Percentiles rank a stretch among this genome's conserved stretches.
phyloP scores from a whole-genome alignment of 495 filamentous ascomycete genomes.

The Xylaria curta region DNA sequence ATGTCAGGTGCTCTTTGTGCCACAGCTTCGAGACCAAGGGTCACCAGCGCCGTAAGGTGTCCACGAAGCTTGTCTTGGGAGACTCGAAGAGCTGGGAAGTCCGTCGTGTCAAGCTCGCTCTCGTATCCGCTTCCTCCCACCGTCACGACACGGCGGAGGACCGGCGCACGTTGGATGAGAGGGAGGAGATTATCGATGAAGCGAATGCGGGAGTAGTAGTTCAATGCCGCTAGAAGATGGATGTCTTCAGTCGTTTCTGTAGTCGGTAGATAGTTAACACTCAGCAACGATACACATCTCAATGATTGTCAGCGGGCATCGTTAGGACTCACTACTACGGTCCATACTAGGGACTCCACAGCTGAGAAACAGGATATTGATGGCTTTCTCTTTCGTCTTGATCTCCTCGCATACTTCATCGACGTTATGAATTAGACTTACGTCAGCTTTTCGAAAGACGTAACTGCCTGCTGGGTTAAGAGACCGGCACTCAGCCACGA shows the following conservation, averaged over 20 bases:
- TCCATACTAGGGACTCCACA: conserved; percentile 50
- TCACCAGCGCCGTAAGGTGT: conserved; percentile 58
- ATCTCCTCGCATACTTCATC: conserved; percentile 67
- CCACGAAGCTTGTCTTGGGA: conserved; percentile 41
- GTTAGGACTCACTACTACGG: conserved; percentile 30
- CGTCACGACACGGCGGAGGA: conserved; percentile 63
- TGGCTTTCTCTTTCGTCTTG: conserved; percentile 54
- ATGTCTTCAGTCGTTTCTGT: conserved; percentile 66
- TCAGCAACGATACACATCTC: not conserved
- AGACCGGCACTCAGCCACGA: conserved; percentile 51
- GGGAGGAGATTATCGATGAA: conserved; percentile 71
- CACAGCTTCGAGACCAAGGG: conserved; percentile 56
- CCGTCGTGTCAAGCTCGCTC: conserved; percentile 53
- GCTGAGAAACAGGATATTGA: conserved; percentile 70
- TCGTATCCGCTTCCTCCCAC: conserved; percentile 63
- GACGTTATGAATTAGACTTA: conserved; percentile 64
- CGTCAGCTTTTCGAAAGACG: conserved; percentile 62
- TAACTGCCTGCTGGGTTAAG: conserved; percentile 60
- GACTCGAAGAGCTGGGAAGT: conserved; percentile 50
- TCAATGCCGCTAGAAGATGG: conserved; percentile 57
- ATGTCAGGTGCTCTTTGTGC: conserved; percentile 56
- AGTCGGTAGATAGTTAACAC: not conserved
- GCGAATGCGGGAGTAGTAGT: conserved; percentile 68
- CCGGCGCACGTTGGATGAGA: conserved; percentile 52
- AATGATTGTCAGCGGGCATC: not conserved